phyloP scores from a whole-genome alignment of 495 filamentous ascomycete species.

The Aspergillus cristatus region DNA sequence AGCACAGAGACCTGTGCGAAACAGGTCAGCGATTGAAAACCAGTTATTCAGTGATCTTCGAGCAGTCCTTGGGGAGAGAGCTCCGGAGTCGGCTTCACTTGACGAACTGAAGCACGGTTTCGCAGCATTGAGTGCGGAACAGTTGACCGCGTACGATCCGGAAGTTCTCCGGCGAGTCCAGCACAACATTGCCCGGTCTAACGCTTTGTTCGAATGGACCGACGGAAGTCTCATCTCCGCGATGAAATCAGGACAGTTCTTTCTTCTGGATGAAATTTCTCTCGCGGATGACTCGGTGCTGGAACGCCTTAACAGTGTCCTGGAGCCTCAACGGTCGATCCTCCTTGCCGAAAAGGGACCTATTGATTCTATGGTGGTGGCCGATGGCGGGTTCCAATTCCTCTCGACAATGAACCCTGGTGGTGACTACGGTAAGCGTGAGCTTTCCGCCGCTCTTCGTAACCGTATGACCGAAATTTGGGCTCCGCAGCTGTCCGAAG shows the following conservation, averaged over 20 bases:
- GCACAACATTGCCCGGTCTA: conserved; percentile 49
- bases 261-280: conserved; percentile 95
- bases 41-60: conserved; percentile 55
- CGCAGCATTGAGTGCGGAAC: conserved; percentile 20
- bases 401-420: conserved; percentile 99
- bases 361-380: conserved; percentile 66
- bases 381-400: conserved; percentile 82
- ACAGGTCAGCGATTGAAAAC: conserved; percentile 60
- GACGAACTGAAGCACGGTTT: conserved; percentile 44
- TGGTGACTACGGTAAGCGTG: conserved; percentile 94
- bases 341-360: conserved; percentile 90
- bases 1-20: conserved; percentile 84
- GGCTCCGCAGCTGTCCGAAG: conserved; percentile 74
- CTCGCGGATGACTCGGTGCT: conserved; percentile 96
- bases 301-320: conserved; percentile 93
- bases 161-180: conserved; percentile 49
- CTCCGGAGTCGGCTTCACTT: conserved; percentile 21
- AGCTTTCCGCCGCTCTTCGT: conserved; percentile 87
- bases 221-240: conserved; percentile 92
- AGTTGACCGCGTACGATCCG: conserved; percentile 32
- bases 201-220: conserved; percentile 90
- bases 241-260: conserved; percentile 83
- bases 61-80: conserved; percentile 26
- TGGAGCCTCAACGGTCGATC: conserved; percentile 78
- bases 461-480: conserved; percentile 99